Base-by-base conservation (phyloP, 208 protist species). In the Crithidia mellificae region DNA sequence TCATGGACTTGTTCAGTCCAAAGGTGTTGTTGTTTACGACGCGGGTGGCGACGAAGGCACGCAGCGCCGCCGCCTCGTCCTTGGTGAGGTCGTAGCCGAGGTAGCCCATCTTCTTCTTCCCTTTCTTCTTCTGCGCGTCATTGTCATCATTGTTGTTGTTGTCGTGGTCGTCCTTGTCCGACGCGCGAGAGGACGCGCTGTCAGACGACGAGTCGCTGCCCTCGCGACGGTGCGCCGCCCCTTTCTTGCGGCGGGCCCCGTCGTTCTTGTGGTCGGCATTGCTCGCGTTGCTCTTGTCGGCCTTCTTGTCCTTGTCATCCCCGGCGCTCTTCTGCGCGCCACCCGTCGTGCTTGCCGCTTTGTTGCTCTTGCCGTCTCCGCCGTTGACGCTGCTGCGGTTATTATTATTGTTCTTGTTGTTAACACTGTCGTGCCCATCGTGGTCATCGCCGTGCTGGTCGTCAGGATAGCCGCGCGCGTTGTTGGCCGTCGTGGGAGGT, bases 21-120 rank as follows among this genome's bases (percentile, higher is more conserved):
- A 63, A 71, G 50, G 53, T 70, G 41, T 46, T 59, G 64, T 69
- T 74, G 70, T 44, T 67, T 32, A 57, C 41, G 22, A 63, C 58
- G 27, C 64, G 64, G 17, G 25, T 63, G 38, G 68, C 49, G 7
- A 93, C 65, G 43, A 89, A 84, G 57, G 80, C 77, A 17, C 77
- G 81, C 41, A 96, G 72, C 47, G 81, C 83, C 11, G 81, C 74
- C 57, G 80, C 75, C 64, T 96, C 90, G 52, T 91, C 84, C 24
- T 74, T 54, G 29, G 90, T 92, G 38, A 93, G 71, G 34, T 91
- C 83, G 74, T 96, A 96, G 72, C 80, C 77, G 15, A 96, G 52
- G 78, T 93, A 96, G 19, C 90, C 90, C 51, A 72, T 72, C 71
- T 80, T 86, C 71, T 88, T 89, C 41, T 88, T 83, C 38, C 8